A percentile compares a stretch with the other conserved stretches of the same genome.
Conservation (phyloP, 2,329 filamentous ascomycete genomes). For the Colletotrichum karsti region DNA sequence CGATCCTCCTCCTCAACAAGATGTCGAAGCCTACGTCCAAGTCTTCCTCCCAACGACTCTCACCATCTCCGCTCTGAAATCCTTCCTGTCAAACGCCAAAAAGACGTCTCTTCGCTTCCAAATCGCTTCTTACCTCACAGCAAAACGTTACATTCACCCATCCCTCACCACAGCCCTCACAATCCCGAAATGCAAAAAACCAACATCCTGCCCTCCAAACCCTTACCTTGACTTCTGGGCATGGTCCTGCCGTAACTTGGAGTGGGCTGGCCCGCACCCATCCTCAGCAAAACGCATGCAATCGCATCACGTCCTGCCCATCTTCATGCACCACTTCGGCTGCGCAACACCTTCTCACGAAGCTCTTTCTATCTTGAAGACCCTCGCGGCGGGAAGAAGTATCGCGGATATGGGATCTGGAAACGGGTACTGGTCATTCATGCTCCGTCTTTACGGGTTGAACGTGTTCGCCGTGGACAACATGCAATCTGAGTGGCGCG, state of each 20-base stretch:
- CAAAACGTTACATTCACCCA: constrained; percentile 60
- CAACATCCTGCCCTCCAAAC: constrained; percentile 53
- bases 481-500: constrained; percentile 73
- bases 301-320: constrained; percentile 74
- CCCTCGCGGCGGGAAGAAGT: constrained; percentile 59
- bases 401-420: constrained; percentile 76
- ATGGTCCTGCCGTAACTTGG: constrained; percentile 70
- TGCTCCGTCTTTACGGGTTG: constrained; percentile 69
- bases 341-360: constrained; percentile 77
- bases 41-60: constrained; percentile 70
- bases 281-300: constrained; percentile 59
- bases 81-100: constrained; percentile 70
- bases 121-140: constrained; percentile 64
- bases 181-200: constrained; percentile 55
- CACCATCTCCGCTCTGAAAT: constrained; percentile 69
- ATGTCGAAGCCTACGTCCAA: constrained; percentile 72
- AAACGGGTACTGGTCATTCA: constrained; percentile 80
- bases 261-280: constrained; percentile 70
- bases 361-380: constrained; percentile 66
- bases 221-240: constrained; percentile 75
- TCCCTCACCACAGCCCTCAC: constrained; percentile 46
- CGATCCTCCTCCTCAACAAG: constrained; percentile 59
- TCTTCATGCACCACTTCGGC: constrained; percentile 83
- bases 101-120: constrained; percentile 67
- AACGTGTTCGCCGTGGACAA: constrained; percentile 71